Percentiles rank a stretch among this genome's conserved stretches.
Evolutionary conservation across 352 stramenopile genomes (phyloP).

Genomic region (Phytophthora boehmeriae): DNA sequence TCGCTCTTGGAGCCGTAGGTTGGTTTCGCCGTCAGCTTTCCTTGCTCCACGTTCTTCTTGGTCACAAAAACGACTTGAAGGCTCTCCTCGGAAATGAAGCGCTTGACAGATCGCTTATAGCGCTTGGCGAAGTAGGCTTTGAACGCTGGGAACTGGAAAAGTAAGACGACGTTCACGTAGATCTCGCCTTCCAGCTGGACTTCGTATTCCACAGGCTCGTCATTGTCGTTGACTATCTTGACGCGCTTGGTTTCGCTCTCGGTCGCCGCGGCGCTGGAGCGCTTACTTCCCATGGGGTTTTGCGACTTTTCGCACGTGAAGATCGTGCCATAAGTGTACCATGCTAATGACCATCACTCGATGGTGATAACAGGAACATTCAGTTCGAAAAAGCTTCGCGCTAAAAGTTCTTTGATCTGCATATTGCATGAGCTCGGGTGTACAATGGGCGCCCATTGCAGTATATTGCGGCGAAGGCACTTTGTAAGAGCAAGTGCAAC

Average conservation of each 20-base stretch:
- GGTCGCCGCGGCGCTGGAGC: not conserved
- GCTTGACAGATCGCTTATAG: conserved; percentile 6
- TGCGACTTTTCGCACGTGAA: too few relatives aligned
- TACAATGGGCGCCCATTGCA: too few relatives aligned
- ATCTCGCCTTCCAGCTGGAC: conserved; percentile 4
- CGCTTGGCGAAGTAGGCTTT: conserved; percentile 8
- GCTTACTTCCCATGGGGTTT: conserved; percentile 5
- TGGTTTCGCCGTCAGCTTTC: conserved; percentile 2
- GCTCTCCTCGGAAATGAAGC: conserved; percentile 2
- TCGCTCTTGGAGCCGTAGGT: not conserved
- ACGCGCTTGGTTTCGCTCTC: conserved; percentile 7
- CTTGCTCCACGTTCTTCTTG: conserved; percentile 7
- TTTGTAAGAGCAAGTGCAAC: too few relatives aligned
- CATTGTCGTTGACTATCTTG: not conserved
- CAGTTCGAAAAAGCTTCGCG: too few relatives aligned
- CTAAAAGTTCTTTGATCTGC: too few relatives aligned
- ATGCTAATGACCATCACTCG: not conserved
- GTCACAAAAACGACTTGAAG: conserved; percentile 10
- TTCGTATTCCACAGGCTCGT: conserved; percentile 2
- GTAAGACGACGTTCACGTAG: conserved; percentile 6
- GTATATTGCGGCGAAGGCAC: too few relatives aligned
- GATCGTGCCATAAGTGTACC: not conserved
- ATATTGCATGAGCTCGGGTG: too few relatives aligned
- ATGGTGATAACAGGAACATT: not conserved
- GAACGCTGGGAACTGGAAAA: conserved; percentile 5